These are phyloP conservation scores for Chaetomidium leptoderma DNA, from an alignment of 495 filamentous ascomycete genomes.

Conservation along the genomic window DNA sequence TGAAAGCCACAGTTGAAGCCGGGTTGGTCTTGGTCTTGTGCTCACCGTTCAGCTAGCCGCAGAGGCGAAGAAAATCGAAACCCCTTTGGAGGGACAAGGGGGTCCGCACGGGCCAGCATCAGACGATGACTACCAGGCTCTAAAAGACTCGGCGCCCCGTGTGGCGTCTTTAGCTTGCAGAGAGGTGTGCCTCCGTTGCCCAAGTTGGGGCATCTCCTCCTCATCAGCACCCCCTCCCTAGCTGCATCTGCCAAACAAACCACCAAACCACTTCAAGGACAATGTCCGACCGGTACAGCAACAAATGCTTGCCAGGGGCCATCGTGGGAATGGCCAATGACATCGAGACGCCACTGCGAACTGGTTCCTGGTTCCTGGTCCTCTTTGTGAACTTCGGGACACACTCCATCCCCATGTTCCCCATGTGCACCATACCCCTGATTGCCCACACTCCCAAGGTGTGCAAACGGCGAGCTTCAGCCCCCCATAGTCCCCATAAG, in stretches of 20 bases:
- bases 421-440: neutral
- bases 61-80: no score
- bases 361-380: constrained; percentile 8
- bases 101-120: constrained; percentile 8
- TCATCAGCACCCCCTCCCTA: neutral
- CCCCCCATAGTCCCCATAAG: constrained; percentile 8
- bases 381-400: neutral
- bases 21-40: no score
- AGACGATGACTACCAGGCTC: constrained; percentile 10
- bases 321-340: constrained; percentile 4
- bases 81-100: neutral
- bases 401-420: neutral
- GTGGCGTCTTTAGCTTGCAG: constrained; percentile 19
- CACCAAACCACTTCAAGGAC: neutral
- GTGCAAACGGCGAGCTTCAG: constrained; percentile 5
- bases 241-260: neutral
- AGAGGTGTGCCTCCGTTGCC: neutral
- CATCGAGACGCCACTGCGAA: neutral
- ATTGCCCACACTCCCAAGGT: neutral
- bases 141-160: constrained; percentile 9
- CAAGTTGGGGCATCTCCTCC: neutral
- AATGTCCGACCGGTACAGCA: neutral
- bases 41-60: no score
- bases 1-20: no score
- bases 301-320: neutral